Conservation (phyloP, 768 basidiomycete species). For the Pisolithus microcarpus region DNA sequence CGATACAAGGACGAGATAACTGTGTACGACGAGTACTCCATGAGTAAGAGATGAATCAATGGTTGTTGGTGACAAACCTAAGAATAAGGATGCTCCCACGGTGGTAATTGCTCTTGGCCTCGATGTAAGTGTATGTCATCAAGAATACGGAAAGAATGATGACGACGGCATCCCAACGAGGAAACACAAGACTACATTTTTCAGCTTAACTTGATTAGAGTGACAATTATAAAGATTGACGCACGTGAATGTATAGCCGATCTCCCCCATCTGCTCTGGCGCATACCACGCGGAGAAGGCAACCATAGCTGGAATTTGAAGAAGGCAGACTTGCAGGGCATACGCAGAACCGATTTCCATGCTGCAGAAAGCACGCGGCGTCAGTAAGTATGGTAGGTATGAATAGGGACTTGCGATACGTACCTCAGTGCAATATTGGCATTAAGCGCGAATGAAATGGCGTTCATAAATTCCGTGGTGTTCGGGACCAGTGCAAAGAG, state of each 20-base stretch:
- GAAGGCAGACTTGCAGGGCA: conserved; percentile 93
- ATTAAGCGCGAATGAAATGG: conserved; percentile 94
- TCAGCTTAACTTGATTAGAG: neutral
- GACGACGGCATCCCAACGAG: conserved; percentile 94
- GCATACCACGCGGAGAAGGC: conserved; percentile 98
- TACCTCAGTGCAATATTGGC: conserved; percentile 95
- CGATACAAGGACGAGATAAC: conserved; percentile 83
- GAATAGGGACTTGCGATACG: conserved; percentile 9
- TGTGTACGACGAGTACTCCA: conserved; percentile 21
- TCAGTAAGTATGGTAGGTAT: neutral
- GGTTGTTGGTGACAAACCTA: conserved; percentile 45
- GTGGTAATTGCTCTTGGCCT: conserved; percentile 98
- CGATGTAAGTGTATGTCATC: conserved; percentile 97
- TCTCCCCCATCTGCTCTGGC: conserved; percentile 77
- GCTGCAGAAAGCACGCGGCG: conserved; percentile 33
- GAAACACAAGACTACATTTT: conserved; percentile 72
- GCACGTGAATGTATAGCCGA: conserved; percentile 89
- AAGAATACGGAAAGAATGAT: conserved; percentile 95
- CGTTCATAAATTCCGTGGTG: conserved; percentile 99
- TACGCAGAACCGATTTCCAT: conserved; percentile 99
- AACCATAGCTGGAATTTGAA: conserved; percentile 98
- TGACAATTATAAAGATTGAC: conserved; percentile 25
- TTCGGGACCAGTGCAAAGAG: conserved; percentile 97
- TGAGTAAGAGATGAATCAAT: neutral
- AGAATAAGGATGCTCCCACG: conserved; percentile 92